Conservation (phyloP, 2,329 filamentous ascomycete genomes). For the Aureobasidium subglaciale region DNA sequence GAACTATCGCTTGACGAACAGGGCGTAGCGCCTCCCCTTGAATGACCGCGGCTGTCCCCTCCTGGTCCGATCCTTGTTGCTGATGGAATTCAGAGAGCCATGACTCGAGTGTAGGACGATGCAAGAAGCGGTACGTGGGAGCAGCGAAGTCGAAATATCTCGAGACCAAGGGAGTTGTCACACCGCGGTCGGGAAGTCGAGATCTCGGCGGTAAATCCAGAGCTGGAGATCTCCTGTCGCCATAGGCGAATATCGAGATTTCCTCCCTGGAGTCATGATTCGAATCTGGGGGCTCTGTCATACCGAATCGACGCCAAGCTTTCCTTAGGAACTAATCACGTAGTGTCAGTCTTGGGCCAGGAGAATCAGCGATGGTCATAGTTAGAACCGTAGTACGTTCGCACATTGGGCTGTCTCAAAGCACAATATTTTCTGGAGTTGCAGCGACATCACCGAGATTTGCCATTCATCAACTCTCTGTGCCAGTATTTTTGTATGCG, state of each 20-base stretch:
- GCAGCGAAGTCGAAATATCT: conserved; percentile 12
- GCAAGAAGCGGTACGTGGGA: conserved; percentile 8
- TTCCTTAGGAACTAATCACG: neutral
- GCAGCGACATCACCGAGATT: no score
- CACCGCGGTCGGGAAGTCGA: neutral
- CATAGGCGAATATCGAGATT: conserved; percentile 11
- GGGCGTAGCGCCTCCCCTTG: no score
- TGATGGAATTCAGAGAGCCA: conserved; percentile 2
- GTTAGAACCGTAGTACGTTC: no score
- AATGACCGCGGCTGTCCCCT: no score
- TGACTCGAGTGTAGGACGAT: neutral
- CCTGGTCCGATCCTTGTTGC: neutral
- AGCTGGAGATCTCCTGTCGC: conserved; percentile 3
- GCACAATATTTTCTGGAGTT: no score
- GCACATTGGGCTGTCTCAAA: no score
- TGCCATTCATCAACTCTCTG: no score
- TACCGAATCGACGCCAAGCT: neutral
- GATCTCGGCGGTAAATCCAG: neutral
- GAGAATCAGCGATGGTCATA: no score
- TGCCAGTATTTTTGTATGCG: no score
- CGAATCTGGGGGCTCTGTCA: neutral
- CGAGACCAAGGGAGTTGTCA: neutral
- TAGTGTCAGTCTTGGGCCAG: no score
- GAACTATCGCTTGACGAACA: neutral
- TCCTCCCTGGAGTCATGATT: neutral